phyloP scores from a whole-genome alignment of 2,329 filamentous ascomycete genomes.

The Orbilia javanica region DNA sequence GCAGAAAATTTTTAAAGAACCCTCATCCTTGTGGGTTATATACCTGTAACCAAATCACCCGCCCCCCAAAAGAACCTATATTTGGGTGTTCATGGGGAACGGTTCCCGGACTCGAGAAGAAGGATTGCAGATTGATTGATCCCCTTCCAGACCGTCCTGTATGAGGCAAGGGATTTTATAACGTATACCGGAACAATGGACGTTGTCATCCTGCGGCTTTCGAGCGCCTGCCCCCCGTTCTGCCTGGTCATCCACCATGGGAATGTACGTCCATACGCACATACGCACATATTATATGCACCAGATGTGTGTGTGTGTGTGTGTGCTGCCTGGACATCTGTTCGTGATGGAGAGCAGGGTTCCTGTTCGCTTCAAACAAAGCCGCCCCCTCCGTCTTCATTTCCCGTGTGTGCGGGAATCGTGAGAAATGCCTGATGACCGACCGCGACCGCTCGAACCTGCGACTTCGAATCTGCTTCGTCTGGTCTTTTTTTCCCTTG shows the following conservation, averaged over 20 bases:
- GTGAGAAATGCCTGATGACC: conserved; percentile 19
- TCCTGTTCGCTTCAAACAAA: conserved; percentile 58
- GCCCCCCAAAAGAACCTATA: conserved; percentile 1
- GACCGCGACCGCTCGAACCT: not conserved
- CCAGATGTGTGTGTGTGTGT: too few relatives aligned
- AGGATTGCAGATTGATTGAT: not conserved
- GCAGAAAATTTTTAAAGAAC: not conserved
- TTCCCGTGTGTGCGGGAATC: conserved; percentile 32
- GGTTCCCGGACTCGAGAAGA: conserved; percentile 7
- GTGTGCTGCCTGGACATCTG: conserved; percentile 14
- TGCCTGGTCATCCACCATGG: not conserved
- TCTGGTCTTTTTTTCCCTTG: conserved; percentile 36
- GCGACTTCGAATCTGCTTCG: conserved; percentile 18
- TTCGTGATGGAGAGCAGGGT: conserved; percentile 50
- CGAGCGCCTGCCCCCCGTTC: conserved; percentile 11
- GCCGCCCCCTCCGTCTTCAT: conserved; percentile 53
- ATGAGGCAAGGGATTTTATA: not conserved
- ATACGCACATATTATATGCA: too few relatives aligned
- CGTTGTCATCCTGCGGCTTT: conserved; percentile 23
- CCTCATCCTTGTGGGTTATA: conserved; percentile 11
- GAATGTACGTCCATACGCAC: too few relatives aligned
- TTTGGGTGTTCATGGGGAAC: conserved; percentile 19
- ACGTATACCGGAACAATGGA: conserved; percentile 6
- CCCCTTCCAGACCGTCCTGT: conserved; percentile 20
- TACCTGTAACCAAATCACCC: conserved; percentile 22